A percentile compares a stretch with the other conserved stretches of the same genome.
These are phyloP conservation scores for Bjerkandera adusta DNA, from an alignment of 1,284 basidiomycete genomes.

Conservation along the genomic window DNA sequence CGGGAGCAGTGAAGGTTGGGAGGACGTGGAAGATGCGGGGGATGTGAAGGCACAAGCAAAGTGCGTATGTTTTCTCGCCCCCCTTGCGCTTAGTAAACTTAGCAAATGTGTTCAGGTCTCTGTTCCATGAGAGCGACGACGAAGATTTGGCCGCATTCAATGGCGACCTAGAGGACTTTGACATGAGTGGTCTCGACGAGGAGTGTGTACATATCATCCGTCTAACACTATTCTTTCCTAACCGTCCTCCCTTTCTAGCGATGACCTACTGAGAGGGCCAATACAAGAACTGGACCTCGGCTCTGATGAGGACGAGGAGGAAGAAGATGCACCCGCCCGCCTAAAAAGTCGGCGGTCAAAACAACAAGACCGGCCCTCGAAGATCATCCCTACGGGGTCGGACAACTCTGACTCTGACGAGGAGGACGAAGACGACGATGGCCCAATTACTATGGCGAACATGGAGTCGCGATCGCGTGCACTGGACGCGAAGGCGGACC, in stretches of 20 bases:
- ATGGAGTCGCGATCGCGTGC: slow-evolving; percentile 77
- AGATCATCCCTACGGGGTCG: slow-evolving; percentile 50
- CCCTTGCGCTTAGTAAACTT: slow-evolving; percentile 7
- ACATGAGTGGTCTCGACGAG: slow-evolving; percentile 39
- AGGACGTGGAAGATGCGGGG: slow-evolving; percentile 53
- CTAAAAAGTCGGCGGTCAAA: slow-evolving; percentile 48
- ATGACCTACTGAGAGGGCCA: slow-evolving; percentile 46
- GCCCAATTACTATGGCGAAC: slow-evolving; percentile 66
- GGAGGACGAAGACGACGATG: slow-evolving; percentile 46
- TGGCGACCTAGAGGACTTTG: slow-evolving; percentile 48
- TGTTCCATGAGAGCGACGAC: slow-evolving; percentile 52
- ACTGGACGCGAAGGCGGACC: slow-evolving; percentile 62
- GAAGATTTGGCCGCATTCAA: slow-evolving; percentile 41
- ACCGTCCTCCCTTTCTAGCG: slow-evolving; percentile 21
- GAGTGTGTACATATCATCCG: slow-evolving; percentile 19
- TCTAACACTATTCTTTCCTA: slow-evolving; percentile 6
- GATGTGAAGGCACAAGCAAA: slow-evolving; percentile 41
- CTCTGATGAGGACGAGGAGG: slow-evolving; percentile 50
- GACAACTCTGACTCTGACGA: slow-evolving; percentile 49
- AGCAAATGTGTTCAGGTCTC: slow-evolving; percentile 32
- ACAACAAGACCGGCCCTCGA: slow-evolving; percentile 44
- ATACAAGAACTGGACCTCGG: slow-evolving; percentile 68
- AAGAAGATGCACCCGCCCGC: slow-evolving; percentile 32
- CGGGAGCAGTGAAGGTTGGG: slow-evolving; percentile 54
- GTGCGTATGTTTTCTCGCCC: slow-evolving; percentile 33